Evolutionary conservation across 306 rosid genomes (phyloP), one percentile per base, ranked within the genome.

Genomic region (Prunus davidiana): DNA sequence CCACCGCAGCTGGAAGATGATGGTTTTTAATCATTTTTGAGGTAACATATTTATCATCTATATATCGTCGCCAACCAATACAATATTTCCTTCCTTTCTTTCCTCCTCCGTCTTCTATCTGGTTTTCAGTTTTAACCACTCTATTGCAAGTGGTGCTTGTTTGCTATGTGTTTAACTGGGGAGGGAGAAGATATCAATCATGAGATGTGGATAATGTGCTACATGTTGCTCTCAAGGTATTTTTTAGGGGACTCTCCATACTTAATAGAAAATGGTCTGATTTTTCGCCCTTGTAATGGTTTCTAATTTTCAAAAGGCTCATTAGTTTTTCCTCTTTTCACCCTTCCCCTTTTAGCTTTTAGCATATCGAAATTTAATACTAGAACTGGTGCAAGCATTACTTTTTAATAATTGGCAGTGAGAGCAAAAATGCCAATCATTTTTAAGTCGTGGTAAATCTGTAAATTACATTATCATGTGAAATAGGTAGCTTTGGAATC

Each of bases 31-130:
- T 82, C 81, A 78, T 75, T 63, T 82, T 72, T 86, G 98, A 96
- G 99, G 99, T 96, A 92, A 96, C 96, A 61, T 80, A 81, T 82
- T 84, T 88, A 87, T 71, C 84, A 69, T 79, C 65, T 76, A 38
- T 19, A 49, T 72, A 25, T 41, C 54, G 9, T 51, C 64, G 47
- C 15, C 32, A 67, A 8, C 47, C 47, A 14, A 5, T 61, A 12
- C 43, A 18, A 50, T 52, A 28, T 49, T 69, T 25, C 55, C 69
- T 43, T 45, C 20, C 55, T 57, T 43, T 19, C 43, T 43, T 34
- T 64, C 19, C 19, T 64, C 19, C 19, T 73, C 27, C 58, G 3
- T 25, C 68, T 7, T 73, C 55, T 41, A n/a, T 57, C 25, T 72
- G 76, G 76, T 46, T 43, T 76, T 76, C 14, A 47, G 69, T 57